Conservation (phyloP, 208 protist genomes). For the Cochliopodium minus region DNA sequence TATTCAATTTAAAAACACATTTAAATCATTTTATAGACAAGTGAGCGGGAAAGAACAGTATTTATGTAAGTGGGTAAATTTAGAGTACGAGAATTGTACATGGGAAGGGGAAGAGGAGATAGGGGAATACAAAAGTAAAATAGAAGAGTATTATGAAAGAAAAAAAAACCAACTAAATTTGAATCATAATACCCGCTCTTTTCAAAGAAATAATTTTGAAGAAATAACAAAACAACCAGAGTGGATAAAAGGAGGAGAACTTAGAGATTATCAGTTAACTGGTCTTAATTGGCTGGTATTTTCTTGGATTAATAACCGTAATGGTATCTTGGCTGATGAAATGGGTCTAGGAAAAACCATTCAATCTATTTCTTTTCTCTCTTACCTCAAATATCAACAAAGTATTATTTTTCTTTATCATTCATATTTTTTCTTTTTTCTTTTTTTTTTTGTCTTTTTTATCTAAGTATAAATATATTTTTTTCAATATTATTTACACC, state of each 20-base stretch:
- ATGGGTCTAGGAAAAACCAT: constrained; percentile 60
- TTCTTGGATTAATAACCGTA: constrained; percentile 34
- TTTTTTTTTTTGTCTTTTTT: too few species aligned
- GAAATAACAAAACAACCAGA: constrained; percentile 19
- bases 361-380: constrained; percentile 37
- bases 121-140: constrained; percentile 11
- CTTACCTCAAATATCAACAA: background rate
- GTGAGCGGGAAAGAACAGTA: constrained; percentile 24
- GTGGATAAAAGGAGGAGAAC: constrained; percentile 18
- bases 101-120: constrained; percentile 35
- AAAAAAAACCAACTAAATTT: background rate
- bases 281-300: constrained; percentile 58
- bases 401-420: too few species aligned
- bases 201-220: background rate
- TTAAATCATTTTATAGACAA: too few species aligned
- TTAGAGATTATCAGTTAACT: constrained; percentile 57
- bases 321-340: constrained; percentile 63
- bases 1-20: too few species aligned
- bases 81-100: constrained; percentile 40
- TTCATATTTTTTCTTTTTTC: too few species aligned
- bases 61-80: constrained; percentile 42
- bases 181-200: background rate
- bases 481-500: too few species aligned
- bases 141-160: constrained; percentile 11
- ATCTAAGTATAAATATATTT: too few species aligned